These are phyloP conservation scores for Nakataea oryzae DNA, from an alignment of 2,329 filamentous ascomycete species.

Conservation along the genomic window DNA sequence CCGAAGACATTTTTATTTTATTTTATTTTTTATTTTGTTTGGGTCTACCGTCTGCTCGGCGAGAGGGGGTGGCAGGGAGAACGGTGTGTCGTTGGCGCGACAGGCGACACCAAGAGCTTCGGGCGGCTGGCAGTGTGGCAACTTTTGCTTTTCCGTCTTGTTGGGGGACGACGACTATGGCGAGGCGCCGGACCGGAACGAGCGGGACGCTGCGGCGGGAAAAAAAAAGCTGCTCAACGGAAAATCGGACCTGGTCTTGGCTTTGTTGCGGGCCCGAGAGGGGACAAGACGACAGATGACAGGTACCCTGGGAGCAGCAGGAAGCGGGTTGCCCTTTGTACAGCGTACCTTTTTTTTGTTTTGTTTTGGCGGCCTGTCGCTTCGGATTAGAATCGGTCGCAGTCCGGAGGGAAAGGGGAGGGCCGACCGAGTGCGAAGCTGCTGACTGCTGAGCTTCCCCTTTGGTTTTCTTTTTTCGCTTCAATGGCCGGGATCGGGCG, in stretches of 20 bases:
- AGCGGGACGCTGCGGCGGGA: background rate
- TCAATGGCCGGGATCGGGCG: background rate
- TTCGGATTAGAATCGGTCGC: no score
- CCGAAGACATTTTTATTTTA: conserved; percentile 27
- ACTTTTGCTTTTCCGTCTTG: no score
- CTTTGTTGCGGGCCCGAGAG: no score
- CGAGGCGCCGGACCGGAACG: background rate
- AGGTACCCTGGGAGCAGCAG: no score
- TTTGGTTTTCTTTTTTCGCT: background rate
- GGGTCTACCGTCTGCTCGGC: background rate
- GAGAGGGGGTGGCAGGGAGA: background rate
- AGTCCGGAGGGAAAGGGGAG: no score
- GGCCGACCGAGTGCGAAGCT: background rate
- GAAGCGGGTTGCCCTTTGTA: no score
- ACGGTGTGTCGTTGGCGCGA: background rate
- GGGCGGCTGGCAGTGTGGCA: no score
- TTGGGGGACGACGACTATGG: background rate
- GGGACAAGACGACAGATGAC: no score
- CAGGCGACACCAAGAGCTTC: background rate
- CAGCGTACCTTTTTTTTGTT: no score
- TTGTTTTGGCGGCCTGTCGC: no score
- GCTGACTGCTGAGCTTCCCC: background rate
- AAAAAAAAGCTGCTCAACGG: background rate
- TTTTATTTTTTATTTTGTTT: background rate
- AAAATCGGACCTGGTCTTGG: background rate